These are phyloP conservation scores for Metschnikowia lunata DNA, from an alignment of 805 yeast species.

Conservation along the genomic window DNA sequence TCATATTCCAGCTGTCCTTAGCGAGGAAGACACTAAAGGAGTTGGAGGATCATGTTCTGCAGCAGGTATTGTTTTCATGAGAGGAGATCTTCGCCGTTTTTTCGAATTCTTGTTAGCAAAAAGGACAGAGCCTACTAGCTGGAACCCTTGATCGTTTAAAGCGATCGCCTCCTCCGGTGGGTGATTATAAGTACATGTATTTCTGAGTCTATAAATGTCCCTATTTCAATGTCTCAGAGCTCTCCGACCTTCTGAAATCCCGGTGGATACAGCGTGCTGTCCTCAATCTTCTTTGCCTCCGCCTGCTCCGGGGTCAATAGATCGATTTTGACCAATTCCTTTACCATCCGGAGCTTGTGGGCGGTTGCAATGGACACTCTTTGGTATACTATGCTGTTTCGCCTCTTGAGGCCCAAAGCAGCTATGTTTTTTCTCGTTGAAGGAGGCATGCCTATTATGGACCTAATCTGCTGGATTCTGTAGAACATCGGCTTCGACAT, in stretches of 20 bases:
- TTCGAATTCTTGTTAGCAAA: not conserved
- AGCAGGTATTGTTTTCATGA: too few species aligned
- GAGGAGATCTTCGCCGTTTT: too few species aligned
- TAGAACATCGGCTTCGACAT: conserved; percentile 21
- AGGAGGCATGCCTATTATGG: conserved; percentile 82
- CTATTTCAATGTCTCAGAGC: conserved; percentile 5
- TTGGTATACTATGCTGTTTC: conserved; percentile 73
- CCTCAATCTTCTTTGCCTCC: conserved; percentile 5
- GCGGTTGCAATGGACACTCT: conserved; percentile 74
- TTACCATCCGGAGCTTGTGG: conserved; percentile 76
- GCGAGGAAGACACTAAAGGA: too few species aligned
- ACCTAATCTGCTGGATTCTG: conserved; percentile 72
- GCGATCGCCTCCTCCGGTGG: too few species aligned
- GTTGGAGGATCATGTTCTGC: too few species aligned
- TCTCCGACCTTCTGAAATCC: conserved; percentile 17
- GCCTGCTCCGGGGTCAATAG: conserved; percentile 43
- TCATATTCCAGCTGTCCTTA: too few species aligned
- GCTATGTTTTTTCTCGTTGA: conserved; percentile 58
- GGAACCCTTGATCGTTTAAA: not conserved
- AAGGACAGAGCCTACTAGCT: not conserved
- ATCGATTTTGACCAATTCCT: conserved; percentile 82
- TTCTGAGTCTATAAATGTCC: not conserved
- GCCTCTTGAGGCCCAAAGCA: conserved; percentile 68
- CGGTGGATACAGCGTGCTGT: conserved; percentile 12
- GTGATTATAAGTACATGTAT: conserved; percentile 10